A percentile compares a stretch with the other conserved stretches of the same genome.
Conservation (phyloP, 176 grass and related monocot species). For the Oryza meridionalis region DNA sequence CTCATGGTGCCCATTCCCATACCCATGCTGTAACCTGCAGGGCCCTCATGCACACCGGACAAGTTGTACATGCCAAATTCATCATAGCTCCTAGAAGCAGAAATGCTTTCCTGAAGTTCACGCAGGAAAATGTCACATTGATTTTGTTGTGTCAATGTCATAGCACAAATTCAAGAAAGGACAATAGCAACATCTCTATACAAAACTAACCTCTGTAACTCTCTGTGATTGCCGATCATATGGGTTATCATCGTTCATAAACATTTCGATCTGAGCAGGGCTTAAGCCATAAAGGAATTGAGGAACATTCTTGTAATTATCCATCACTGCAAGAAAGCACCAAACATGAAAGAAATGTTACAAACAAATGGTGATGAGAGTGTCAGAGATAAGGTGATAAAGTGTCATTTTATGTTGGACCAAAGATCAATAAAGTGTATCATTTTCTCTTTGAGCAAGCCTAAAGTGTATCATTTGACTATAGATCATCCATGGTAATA, state of each 20-base stretch:
- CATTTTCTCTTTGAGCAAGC: too few relatives aligned
- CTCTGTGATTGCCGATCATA: constrained; percentile 57
- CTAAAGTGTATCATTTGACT: neutral
- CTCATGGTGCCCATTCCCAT: constrained; percentile 68
- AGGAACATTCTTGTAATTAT: constrained; percentile 78
- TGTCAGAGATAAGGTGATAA: neutral
- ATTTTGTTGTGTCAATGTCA: neutral
- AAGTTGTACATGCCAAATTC: constrained; percentile 75
- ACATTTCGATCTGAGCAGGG: constrained; percentile 78
- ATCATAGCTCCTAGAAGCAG: constrained; percentile 70
- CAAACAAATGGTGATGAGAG: neutral
- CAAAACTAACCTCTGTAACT: constrained; percentile 61
- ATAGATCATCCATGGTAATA: neutral
- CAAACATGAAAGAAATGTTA: neutral
- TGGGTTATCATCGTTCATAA: constrained; percentile 69
- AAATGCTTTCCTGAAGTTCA: constrained; percentile 68
- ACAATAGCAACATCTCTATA: neutral
- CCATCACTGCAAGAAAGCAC: constrained; percentile 64
- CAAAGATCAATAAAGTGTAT: neutral
- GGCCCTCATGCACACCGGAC: constrained; percentile 57
- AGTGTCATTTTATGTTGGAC: neutral
- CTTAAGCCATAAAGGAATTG: constrained; percentile 76
- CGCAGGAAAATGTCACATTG: constrained; percentile 1
- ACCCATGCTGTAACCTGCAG: constrained; percentile 67
- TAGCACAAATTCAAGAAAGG: neutral